Percentiles rank a stretch among this genome's conserved stretches.
Evolutionary conservation across 2,329 filamentous ascomycete species (phyloP).

Genomic region (Aspergillus cejpii): DNA sequence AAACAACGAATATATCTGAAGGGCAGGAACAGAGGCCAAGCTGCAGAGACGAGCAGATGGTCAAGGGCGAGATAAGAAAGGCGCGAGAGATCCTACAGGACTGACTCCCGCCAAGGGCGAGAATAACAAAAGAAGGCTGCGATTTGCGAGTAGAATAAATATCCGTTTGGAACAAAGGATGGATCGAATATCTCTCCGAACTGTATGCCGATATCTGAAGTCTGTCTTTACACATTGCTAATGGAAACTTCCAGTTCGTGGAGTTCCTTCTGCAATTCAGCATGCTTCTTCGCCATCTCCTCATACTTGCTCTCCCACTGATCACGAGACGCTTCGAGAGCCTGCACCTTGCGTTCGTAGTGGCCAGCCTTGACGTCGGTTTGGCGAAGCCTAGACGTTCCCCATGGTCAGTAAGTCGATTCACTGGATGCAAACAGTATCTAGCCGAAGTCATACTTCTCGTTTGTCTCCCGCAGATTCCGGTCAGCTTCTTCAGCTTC

Average conservation of each 20-base stretch:
- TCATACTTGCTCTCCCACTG: constrained; percentile 98
- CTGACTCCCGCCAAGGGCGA: constrained; percentile 13
- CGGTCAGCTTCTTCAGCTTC: constrained; percentile 95
- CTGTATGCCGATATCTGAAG: constrained; percentile 28
- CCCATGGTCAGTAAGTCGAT: constrained; percentile 14
- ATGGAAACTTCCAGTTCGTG: constrained; percentile 87
- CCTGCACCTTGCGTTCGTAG: constrained; percentile 98
- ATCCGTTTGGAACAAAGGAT: constrained; percentile 21
- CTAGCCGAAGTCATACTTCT: constrained; percentile 66
- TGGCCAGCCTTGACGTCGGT: constrained; percentile 99
- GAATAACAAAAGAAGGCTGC: constrained; percentile 23
- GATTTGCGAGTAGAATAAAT: constrained; percentile 24
- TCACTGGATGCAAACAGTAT: not conserved
- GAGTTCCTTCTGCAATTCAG: constrained; percentile 76
- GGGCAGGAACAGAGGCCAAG: constrained; percentile 15
- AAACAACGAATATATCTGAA: constrained; percentile 8
- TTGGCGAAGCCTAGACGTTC: constrained; percentile 71
- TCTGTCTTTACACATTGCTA: constrained; percentile 69
- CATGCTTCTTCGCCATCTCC: constrained; percentile 90
- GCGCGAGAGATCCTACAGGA: constrained; percentile 15
- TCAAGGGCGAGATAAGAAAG: constrained; percentile 10
- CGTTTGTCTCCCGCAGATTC: constrained; percentile 92
- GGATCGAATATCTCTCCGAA: constrained; percentile 26
- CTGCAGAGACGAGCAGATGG: constrained; percentile 8
- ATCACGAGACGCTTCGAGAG: constrained; percentile 83